Conservation (phyloP, 208 protist genomes). For the Herpetomonas samuelpessoai region DNA sequence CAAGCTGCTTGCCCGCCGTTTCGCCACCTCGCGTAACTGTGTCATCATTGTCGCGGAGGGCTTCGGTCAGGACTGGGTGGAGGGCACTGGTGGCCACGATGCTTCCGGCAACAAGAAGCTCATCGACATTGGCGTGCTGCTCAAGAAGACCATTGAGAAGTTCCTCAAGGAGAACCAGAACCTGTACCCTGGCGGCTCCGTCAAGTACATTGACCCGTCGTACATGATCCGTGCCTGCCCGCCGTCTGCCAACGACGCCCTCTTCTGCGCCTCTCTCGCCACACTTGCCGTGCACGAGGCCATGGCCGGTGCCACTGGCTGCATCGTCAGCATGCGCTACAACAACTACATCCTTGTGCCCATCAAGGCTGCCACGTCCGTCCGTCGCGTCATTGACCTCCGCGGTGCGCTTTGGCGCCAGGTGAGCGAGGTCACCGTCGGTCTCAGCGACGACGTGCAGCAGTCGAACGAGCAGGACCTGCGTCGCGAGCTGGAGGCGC, state of each 20-base stretch:
- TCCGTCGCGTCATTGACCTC: conserved; percentile 80
- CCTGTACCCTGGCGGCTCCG: conserved; percentile 63
- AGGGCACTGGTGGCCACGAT: conserved; percentile 65
- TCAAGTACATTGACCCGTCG: conserved; percentile 96
- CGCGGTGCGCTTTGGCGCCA: conserved; percentile 83
- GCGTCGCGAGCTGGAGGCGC: conserved; percentile 73
- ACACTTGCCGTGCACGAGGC: conserved; percentile 91
- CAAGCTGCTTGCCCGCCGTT: conserved; percentile 76
- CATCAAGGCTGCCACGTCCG: conserved; percentile 83
- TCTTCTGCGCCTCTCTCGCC: conserved; percentile 82
- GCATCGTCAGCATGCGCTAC: conserved; percentile 87
- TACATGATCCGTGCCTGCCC: conserved; percentile 95
- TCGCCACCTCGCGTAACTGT: conserved; percentile 72
- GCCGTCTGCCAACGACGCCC: conserved; percentile 86
- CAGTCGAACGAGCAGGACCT: conserved; percentile 53
- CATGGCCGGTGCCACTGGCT: conserved; percentile 85
- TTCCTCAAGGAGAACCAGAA: conserved; percentile 72
- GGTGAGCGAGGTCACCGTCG: conserved; percentile 88
- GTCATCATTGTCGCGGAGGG: conserved; percentile 96
- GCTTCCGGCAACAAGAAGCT: conserved; percentile 92
- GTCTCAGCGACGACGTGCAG: conserved; percentile 62
- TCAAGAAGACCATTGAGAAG: conserved; percentile 83
- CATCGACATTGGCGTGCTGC: conserved; percentile 88
- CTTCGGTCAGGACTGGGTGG: conserved; percentile 87
- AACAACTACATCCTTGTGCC: conserved; percentile 91